Conservation (phyloP, 1,284 basidiomycete species). For the Naganishia sp. region DNA sequence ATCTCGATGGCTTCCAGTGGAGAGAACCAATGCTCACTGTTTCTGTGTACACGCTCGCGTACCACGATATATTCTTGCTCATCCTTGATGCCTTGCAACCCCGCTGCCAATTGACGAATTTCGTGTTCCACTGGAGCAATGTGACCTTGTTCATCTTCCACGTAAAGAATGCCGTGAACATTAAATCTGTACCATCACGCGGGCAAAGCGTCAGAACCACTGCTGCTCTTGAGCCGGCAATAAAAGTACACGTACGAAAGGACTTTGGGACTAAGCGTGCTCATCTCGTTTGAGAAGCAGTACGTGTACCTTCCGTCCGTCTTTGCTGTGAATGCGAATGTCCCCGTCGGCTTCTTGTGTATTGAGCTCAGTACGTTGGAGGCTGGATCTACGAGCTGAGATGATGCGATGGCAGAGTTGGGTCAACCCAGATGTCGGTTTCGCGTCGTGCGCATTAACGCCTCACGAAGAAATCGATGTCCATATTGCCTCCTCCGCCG, state of each 20-base stretch:
- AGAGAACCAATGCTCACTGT: conserved; percentile 59
- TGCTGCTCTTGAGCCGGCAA: too few relatives aligned
- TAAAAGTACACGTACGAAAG: conserved; percentile 67
- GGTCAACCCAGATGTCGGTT: not conserved
- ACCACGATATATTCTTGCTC: conserved; percentile 99
- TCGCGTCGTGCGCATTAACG: not conserved
- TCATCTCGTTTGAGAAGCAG: conserved; percentile 99
- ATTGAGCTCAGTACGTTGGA: conserved; percentile 71
- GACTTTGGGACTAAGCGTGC: conserved; percentile 88
- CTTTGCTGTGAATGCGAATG: conserved; percentile 80
- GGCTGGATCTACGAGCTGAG: conserved; percentile 75
- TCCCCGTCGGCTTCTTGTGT: conserved; percentile 84
- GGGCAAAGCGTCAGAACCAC: not conserved
- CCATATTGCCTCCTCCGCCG: conserved; percentile 90
- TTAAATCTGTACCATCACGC: conserved; percentile 72
- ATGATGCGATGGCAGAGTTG: not conserved
- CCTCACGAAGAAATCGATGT: conserved; percentile 92
- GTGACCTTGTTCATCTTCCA: conserved; percentile 50
- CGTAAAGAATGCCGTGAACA: conserved; percentile 90
- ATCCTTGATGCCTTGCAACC: conserved; percentile 88
- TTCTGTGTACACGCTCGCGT: conserved; percentile 86
- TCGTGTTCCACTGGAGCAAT: conserved; percentile 95
- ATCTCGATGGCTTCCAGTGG: not conserved
- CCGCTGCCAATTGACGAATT: conserved; percentile 83
- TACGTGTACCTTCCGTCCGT: conserved; percentile 87